Evolutionary conservation across 768 basidiomycete species (phyloP).

Genomic region (Hericium erinaceus): DNA sequence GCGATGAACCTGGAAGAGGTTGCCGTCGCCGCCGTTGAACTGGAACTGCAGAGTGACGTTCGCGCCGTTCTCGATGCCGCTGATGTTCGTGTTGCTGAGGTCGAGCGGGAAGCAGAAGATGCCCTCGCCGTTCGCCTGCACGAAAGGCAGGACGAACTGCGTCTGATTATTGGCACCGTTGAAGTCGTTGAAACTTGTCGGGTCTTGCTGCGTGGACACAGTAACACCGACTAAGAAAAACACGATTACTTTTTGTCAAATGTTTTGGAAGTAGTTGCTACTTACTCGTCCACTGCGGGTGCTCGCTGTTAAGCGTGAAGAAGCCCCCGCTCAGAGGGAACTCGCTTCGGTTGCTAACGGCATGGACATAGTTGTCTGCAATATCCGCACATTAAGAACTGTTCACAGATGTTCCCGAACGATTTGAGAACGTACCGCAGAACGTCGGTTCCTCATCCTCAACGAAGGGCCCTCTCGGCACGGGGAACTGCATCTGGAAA

Average conservation of each 20-base stretch:
- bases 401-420: background rate
- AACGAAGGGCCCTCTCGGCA: slow-evolving; percentile 61
- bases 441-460: slow-evolving; percentile 48
- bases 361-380: slow-evolving; percentile 53
- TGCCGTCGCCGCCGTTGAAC: slow-evolving; percentile 63
- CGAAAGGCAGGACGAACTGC: slow-evolving; percentile 36
- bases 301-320: slow-evolving; percentile 57
- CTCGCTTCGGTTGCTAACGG: slow-evolving; percentile 45
- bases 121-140: slow-evolving; percentile 47
- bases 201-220: slow-evolving; percentile 47
- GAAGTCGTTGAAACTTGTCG: slow-evolving; percentile 60
- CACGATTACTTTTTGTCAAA: background rate
- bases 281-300: slow-evolving; percentile 52
- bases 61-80: slow-evolving; percentile 46
- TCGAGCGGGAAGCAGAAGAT: slow-evolving; percentile 59
- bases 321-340: slow-evolving; percentile 64
- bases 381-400: background rate
- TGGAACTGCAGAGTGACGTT: slow-evolving; percentile 68
- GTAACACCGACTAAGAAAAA: slow-evolving; percentile 36
- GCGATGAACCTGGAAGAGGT: slow-evolving; percentile 53
- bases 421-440: slow-evolving; percentile 45
- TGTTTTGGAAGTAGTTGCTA: slow-evolving; percentile 3
- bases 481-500: slow-evolving; percentile 73
- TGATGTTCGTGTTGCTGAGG: slow-evolving; percentile 38
- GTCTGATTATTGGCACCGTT: slow-evolving; percentile 28